Evolutionary conservation across 2,329 filamentous ascomycete species (phyloP), one percentile per base, ranked within the genome.

Genomic region (Colletotrichum cereale): DNA sequence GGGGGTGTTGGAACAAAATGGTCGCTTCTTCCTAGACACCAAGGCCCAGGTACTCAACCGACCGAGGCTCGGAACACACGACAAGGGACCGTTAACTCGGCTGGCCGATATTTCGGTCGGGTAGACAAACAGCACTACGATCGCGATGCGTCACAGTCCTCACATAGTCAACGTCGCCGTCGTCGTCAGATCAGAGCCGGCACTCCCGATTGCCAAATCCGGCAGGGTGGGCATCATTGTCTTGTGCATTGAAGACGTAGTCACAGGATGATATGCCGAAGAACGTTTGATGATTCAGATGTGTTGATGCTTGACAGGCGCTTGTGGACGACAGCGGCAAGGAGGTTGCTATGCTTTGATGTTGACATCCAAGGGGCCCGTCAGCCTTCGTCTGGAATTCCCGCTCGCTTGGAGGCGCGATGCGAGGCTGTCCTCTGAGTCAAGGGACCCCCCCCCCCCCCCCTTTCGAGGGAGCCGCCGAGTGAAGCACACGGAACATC

Each of bases 321-420:
- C 40, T 31, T 52, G 12, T 36, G 31, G 21, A 40, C n/a, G 50
- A 50, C 40, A 26, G 36, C 48, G 31, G 31, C 14, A 24, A 7
- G 34, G 31, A 36, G 38, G 31, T n/a, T 44, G 44, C 52, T 68
- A 14, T 38, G 11, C 18, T 53, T n/a, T n/a, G 36, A n/a, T 63
- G 24, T 71, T 55, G 36, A 60, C 42, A 52, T 62, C 7, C 7
- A 31, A 62, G n/a, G 24, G 14, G 42, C 48, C 52, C 48, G 31
- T 57, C 65, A 71, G 65, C 65, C 68, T 34, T 31, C 58, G 21
- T 36, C 34, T 68, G 68, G 68, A 71, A 71, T 71, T 40, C 40
- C 24, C 31, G 57, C 53, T 31, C 47, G 44, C 44, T 44, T 44
- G 29, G 65, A 38, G 44, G 58, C 68, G 65, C 24, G 66, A 29